Conservation (phyloP, 345 rosid species). For the Melastoma malabathricum region DNA sequence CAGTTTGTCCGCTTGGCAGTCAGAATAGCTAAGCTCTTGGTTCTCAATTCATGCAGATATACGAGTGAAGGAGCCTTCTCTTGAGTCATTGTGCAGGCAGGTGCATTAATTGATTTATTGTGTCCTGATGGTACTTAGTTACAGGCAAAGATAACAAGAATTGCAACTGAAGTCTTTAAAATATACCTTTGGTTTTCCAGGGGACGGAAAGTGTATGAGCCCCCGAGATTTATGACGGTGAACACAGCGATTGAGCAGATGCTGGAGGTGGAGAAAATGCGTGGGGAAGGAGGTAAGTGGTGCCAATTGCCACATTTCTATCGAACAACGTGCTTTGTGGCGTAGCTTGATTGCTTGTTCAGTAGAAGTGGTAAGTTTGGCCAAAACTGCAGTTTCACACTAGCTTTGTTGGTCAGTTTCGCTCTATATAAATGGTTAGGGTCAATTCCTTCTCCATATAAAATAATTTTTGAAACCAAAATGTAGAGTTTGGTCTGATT, state of each 20-base stretch:
- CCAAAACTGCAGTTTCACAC: neutral
- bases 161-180: neutral
- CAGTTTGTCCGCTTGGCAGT: neutral
- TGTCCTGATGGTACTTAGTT: neutral
- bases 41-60: slow-evolving; percentile 38
- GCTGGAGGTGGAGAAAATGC: slow-evolving; percentile 56
- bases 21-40: neutral
- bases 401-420: neutral
- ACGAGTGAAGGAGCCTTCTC: slow-evolving; percentile 80
- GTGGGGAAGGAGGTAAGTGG: slow-evolving; percentile 42
- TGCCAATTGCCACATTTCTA: neutral
- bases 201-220: slow-evolving; percentile 74
- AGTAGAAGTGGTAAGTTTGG: neutral
- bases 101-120: neutral
- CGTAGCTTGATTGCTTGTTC: neutral
- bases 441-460: too few relatives aligned
- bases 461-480: too few relatives aligned
- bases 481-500: too few relatives aligned
- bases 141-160: slow-evolving; percentile 2
- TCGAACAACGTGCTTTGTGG: neutral
- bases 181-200: slow-evolving; percentile 16
- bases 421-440: neutral
- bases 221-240: slow-evolving; percentile 79
- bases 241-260: slow-evolving; percentile 86
- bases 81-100: slow-evolving; percentile 80